These are phyloP conservation scores for Trifolium fragiferum DNA, from an alignment of 306 rosid genomes.

Conservation along the genomic window DNA sequence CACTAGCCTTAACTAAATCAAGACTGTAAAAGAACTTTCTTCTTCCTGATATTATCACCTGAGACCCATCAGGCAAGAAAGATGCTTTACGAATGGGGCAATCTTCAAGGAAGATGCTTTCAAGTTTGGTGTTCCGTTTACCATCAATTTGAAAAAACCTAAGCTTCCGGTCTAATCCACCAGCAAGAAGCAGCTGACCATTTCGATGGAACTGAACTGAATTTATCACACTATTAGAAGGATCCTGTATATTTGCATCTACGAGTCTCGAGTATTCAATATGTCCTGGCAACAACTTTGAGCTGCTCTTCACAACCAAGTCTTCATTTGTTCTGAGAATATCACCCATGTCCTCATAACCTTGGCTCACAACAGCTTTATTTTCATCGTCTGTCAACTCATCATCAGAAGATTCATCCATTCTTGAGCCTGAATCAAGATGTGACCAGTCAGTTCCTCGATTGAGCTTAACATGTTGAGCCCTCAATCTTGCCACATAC, in stretches of 20 bases:
- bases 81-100: conserved; percentile 81
- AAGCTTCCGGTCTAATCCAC: conserved; percentile 82
- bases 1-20: conserved; percentile 78
- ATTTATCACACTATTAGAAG: conserved; percentile 65
- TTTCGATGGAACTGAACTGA: conserved; percentile 90
- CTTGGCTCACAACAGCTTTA: conserved; percentile 49
- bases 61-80: conserved; percentile 89
- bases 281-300: conserved; percentile 73
- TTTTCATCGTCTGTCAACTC: conserved; percentile 77
- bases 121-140: conserved; percentile 80
- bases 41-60: conserved; percentile 82
- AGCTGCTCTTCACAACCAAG: conserved; percentile 68
- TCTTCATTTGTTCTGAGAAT: conserved; percentile 79
- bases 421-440: conserved; percentile 10
- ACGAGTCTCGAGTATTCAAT: conserved; percentile 73
- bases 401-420: conserved; percentile 41
- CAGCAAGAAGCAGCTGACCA: conserved; percentile 78
- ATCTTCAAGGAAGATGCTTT: conserved; percentile 85
- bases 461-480: conserved; percentile 84
- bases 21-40: conserved; percentile 78
- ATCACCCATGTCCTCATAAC: conserved; percentile 63
- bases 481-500: conserved; percentile 85
- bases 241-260: conserved; percentile 83
- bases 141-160: conserved; percentile 90
- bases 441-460: conserved; percentile 87